These are phyloP conservation scores for Fusarium oxysporum DNA, from an alignment of 2,329 filamentous ascomycete species.

Conservation along the genomic window DNA sequence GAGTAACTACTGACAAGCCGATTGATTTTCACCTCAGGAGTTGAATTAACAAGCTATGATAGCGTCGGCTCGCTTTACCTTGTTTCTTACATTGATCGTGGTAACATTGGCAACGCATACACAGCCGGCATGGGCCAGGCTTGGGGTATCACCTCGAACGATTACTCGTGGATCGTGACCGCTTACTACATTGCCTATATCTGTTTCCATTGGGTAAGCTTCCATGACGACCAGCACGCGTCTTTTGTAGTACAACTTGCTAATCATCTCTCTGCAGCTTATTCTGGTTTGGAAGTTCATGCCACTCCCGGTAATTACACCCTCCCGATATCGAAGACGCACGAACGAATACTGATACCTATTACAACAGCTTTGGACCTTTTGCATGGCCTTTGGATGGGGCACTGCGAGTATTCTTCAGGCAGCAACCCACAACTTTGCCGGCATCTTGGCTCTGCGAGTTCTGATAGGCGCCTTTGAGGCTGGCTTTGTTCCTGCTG, in stretches of 20 bases:
- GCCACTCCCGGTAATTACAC: background rate
- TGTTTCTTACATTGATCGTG: background rate
- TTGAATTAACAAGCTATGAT: no score
- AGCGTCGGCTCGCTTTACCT: background rate
- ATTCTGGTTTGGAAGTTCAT: background rate
- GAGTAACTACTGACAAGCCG: background rate
- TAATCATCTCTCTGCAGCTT: background rate
- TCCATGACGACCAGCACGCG: no score
- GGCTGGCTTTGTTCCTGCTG: slow-evolving; percentile 56
- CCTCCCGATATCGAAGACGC: background rate
- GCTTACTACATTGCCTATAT: background rate
- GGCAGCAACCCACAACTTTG: background rate
- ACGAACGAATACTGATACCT: background rate
- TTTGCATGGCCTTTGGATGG: background rate
- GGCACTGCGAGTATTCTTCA: background rate
- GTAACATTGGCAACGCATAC: background rate
- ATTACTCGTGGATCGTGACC: background rate
- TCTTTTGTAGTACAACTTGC: no score
- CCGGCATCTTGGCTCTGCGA: slow-evolving; percentile 1
- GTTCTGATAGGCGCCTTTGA: slow-evolving; percentile 55
- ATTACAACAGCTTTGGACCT: background rate
- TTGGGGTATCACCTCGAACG: background rate
- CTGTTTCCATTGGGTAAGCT: background rate
- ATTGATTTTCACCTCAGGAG: no score
- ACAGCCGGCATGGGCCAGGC: background rate